Base-by-base conservation (phyloP, 352 stramenopile species). In the Globisporangium echinulatum region DNA sequence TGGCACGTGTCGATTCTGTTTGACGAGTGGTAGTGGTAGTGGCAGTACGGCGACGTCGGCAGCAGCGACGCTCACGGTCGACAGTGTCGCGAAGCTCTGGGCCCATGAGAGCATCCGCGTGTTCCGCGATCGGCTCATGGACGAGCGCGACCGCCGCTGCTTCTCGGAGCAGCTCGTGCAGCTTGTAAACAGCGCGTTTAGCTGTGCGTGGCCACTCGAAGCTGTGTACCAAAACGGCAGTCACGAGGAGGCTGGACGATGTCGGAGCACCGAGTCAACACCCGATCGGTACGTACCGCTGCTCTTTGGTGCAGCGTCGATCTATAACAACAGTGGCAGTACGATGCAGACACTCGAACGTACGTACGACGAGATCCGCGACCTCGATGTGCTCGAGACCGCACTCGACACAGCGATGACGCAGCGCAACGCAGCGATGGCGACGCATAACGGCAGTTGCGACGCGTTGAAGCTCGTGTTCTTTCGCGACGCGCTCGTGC, bases 61-160 rank as follows among this genome's bases (percentile, higher is more conserved):
- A 10, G 9, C 37, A 42, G 57, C 57, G 52, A 52, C 15, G 15
- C 59, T 79, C 43, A 69, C 66, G 4, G 46, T 62, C 1, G 82
- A 89, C n/a, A 74, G 70, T 0, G 70, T 97, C 4, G 56, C 72
- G 0, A 77, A 72, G 19, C 70, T 98, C 5, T 98, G 92, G 88
- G 77, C 88, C 19, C 91, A 98, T 56, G 94, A 98, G 61, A 82
- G 68, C 39, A 80, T 92, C 59, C 74, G 94, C 2, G 92, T 98
- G 3, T 98, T 98, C 56, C 88, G 94, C 15, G 93, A 98, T 62
- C 90, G 93, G 7, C 63, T 98, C 3, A 84, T 93, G 43, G 89
- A 90, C 14, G 72, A 71, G 4, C 59, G 56, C 3, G 93, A 98
- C 56, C 87, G 96, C 61, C 54, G 64, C 33, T 97, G 88, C 85